These are phyloP conservation scores for Phytophthora sp. DNA, from an alignment of 352 stramenopile genomes.

Conservation along the genomic window DNA sequence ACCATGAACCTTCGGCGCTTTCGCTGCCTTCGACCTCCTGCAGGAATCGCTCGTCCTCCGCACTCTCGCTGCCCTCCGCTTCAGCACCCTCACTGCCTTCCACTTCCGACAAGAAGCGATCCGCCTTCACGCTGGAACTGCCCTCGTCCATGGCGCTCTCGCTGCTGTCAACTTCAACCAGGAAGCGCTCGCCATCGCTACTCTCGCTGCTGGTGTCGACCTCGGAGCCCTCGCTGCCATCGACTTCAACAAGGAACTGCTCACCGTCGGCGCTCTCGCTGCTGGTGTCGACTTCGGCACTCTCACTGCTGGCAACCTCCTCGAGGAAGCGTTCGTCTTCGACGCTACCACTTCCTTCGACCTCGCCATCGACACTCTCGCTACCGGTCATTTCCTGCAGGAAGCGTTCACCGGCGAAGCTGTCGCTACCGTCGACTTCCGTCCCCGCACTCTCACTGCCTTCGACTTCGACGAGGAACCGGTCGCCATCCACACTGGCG, in stretches of 20 bases:
- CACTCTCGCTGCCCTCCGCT: slow-evolving; percentile 5
- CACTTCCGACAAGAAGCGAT: slow-evolving; percentile 13
- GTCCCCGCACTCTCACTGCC: background rate
- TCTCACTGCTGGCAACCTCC: slow-evolving; percentile 1
- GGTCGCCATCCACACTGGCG: slow-evolving; percentile 8
- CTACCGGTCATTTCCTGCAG: background rate
- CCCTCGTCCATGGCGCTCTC: background rate
- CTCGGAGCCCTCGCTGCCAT: background rate
- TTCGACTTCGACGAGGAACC: slow-evolving; percentile 11
- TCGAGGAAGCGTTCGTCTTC: slow-evolving; percentile 1
- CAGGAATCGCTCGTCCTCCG: slow-evolving; percentile 1
- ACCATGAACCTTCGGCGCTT: background rate
- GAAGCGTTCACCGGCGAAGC: background rate
- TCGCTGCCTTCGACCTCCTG: slow-evolving; percentile 3
- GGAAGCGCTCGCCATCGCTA: background rate
- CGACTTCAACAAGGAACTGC: background rate
- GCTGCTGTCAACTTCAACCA: background rate
- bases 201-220: background rate
- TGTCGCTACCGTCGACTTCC: slow-evolving; percentile 2
- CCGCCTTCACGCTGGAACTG: background rate
- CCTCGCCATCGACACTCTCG: background rate
- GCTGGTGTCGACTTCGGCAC: background rate
- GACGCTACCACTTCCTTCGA: background rate
- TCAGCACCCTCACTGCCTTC: slow-evolving; percentile 6
- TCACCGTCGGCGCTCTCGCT: background rate